A percentile compares a stretch with the other conserved stretches of the same genome.
phyloP scores from a whole-genome alignment of 2,329 filamentous ascomycete genomes.

The Arthroderma sp. region DNA sequence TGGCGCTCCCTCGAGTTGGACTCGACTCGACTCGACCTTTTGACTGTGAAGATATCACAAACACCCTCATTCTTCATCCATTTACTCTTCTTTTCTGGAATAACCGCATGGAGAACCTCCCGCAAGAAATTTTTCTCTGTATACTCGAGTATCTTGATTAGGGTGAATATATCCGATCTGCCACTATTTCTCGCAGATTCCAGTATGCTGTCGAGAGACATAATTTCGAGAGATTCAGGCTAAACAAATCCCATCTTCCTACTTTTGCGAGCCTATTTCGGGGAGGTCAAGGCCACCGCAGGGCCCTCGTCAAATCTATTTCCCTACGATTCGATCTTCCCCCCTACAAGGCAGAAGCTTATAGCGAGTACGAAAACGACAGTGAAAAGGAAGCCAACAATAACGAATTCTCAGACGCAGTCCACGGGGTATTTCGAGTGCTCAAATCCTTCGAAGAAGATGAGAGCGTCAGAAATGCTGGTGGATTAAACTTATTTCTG shows the following conservation, averaged over 20 bases:
- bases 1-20: no score
- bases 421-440: background rate
- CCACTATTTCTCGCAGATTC: background rate
- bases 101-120: background rate
- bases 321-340: background rate
- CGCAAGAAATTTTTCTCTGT: constrained; percentile 2
- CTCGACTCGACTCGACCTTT: no score
- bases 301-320: background rate
- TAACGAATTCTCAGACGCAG: background rate
- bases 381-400: constrained; percentile 1
- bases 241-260: background rate
- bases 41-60: no score
- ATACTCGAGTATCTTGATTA: background rate
- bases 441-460: constrained; percentile 2
- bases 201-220: background rate
- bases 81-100: no score
- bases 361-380: background rate
- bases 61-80: no score
- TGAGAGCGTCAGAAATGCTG: background rate
- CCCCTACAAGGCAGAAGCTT: background rate
- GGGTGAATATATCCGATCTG: background rate
- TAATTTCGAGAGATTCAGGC: background rate
- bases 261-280: background rate
- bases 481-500: background rate
- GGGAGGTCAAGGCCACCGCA: background rate